These are phyloP conservation scores for Calvatia gigantea DNA, from an alignment of 768 basidiomycete species.

Conservation along the genomic window DNA sequence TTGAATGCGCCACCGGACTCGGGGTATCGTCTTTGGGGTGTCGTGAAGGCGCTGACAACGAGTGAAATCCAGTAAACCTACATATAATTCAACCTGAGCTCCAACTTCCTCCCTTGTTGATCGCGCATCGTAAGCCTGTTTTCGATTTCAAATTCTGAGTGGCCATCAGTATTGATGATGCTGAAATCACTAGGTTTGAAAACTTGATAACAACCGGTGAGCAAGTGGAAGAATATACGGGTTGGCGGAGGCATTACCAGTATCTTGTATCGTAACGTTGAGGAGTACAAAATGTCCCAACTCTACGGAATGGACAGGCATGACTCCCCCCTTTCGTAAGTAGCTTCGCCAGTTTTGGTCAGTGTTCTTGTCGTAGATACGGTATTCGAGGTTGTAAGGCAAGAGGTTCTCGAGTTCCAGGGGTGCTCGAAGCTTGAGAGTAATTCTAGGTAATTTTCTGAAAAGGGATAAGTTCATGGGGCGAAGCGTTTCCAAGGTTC, in stretches of 20 bases:
- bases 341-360: slow-evolving; percentile 95
- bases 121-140: slow-evolving; percentile 71
- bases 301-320: slow-evolving; percentile 96
- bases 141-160: slow-evolving; percentile 87
- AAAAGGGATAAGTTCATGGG: neutral
- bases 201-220: slow-evolving; percentile 37
- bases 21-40: slow-evolving; percentile 58
- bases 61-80: slow-evolving; percentile 34
- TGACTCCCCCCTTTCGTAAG: slow-evolving; percentile 86
- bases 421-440: slow-evolving; percentile 84
- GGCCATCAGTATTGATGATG: slow-evolving; percentile 92
- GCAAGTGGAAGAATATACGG: neutral
- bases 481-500: slow-evolving; percentile 13
- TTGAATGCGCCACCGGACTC: slow-evolving; percentile 95
- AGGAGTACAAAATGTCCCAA: slow-evolving; percentile 85
- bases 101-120: slow-evolving; percentile 67
- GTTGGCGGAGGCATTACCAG: slow-evolving; percentile 59
- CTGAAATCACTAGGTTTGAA: slow-evolving; percentile 95
- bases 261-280: slow-evolving; percentile 89
- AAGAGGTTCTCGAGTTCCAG: slow-evolving; percentile 94
- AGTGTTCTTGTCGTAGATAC: slow-evolving; percentile 95
- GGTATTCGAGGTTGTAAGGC: slow-evolving; percentile 91
- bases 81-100: slow-evolving; percentile 88
- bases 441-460: slow-evolving; percentile 84
- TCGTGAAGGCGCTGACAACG: neutral